These are phyloP conservation scores for Coemansia sp. DNA, from an alignment of 192 early-diverging fungal genomes.

Conservation along the genomic window DNA sequence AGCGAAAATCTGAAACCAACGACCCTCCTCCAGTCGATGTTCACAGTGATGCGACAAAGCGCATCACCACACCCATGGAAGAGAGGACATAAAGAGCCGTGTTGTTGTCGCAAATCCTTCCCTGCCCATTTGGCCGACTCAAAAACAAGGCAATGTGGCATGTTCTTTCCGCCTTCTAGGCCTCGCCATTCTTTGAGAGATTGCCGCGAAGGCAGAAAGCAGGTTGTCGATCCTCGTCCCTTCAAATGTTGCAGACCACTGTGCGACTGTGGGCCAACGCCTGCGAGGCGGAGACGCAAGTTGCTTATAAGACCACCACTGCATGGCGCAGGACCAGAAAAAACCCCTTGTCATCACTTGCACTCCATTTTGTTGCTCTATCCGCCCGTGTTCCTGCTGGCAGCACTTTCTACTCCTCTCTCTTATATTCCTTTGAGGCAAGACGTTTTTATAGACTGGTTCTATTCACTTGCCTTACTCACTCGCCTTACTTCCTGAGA, in stretches of 20 bases:
- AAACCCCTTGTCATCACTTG: neutral
- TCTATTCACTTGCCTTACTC: constrained; percentile 13
- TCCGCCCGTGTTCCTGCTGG: neutral
- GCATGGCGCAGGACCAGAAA: constrained; percentile 5
- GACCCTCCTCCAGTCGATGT: neutral
- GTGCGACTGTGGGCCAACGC: constrained; percentile 4
- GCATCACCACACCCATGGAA: neutral
- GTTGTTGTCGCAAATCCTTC: constrained; percentile 1
- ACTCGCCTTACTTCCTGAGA: neutral
- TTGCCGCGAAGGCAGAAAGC: constrained; percentile 7
- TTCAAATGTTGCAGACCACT: neutral
- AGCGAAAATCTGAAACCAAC: constrained; percentile 3
- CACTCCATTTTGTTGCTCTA: neutral
- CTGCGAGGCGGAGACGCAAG: constrained; percentile 1
- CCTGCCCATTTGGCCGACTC: neutral
- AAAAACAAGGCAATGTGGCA: constrained; percentile 1
- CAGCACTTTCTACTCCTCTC: neutral
- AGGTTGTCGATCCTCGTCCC: constrained; percentile 9
- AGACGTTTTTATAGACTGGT: constrained; percentile 11
- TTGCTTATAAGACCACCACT: constrained; percentile 5
- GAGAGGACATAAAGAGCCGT: neutral
- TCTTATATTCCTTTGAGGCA: neutral
- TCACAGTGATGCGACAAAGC: neutral
- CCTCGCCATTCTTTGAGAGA: neutral
- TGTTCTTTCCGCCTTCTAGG: constrained; percentile 9